Base-by-base conservation (phyloP, 805 yeast species). In the Wickerhamomyces rabaulensis region DNA sequence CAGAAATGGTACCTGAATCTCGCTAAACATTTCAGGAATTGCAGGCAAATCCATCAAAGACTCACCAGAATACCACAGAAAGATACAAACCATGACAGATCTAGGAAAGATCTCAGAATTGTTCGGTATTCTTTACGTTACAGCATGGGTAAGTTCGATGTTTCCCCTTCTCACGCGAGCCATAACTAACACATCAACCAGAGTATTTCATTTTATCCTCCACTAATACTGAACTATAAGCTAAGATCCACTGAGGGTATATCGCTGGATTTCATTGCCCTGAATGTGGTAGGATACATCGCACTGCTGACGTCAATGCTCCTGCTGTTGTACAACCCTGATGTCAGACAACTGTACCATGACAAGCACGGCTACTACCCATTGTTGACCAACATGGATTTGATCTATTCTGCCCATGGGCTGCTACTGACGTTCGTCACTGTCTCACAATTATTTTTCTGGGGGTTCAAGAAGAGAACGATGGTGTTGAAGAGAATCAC, bases 201-300 rank as follows among this genome's bases (percentile, higher is more conserved):
- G 77, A 67, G 80, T 15, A 45, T 75, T 1, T 74, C 82, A 2
- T 73, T 73, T 59, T 78, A 78, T 50, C 79, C 82, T 4, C 73
- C 78, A 2, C 44, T 78, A 7, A 36, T 67, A 8, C 60, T 74
- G 9, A 75, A 75, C 49, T 67, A 65, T 52, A 59, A 52, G 23
- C 58, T 68, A 15, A 62, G 58, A 44, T 67, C 76, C 0, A 63
- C 81, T 0, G 76, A 74, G 43, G 80, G 80, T 0, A 56, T 78
- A 2, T 78, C 82, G 0, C 52, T 69, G 4, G 84, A 78, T 51
- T 76, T 70, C 48, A 58, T 74, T 3, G 59, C 69, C 21, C 49
- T 78, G 41, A 78, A 77, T 52, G 63, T 69, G 2, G 54, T 71
- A 1, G 84, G 84, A 0, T 78, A 78, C 49, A 38, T 68, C 3